phyloP scores from a whole-genome alignment of 495 filamentous ascomycete genomes.

The Gamarada debralockiae region DNA sequence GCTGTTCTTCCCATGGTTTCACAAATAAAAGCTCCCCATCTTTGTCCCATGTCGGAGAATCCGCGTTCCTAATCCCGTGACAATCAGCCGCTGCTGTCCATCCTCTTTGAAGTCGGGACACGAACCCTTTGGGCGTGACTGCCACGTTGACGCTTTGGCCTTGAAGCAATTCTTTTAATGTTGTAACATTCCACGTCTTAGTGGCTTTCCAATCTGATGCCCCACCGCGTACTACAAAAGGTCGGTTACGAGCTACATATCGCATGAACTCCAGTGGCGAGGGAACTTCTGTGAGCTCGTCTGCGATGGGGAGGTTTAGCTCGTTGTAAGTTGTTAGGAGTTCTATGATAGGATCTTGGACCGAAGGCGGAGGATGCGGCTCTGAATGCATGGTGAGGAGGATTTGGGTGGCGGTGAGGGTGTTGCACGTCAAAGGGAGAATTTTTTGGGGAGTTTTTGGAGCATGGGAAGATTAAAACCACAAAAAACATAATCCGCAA shows the following conservation, averaged over 20 bases:
- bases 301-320: slow-evolving; percentile 53
- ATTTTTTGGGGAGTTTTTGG: not conserved
- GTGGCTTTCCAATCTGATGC: slow-evolving; percentile 55
- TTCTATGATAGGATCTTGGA: slow-evolving; percentile 37
- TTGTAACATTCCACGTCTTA: slow-evolving; percentile 52
- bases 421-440: not conserved
- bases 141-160: slow-evolving; percentile 60
- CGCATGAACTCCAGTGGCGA: slow-evolving; percentile 71
- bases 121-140: slow-evolving; percentile 62
- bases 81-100: slow-evolving; percentile 25
- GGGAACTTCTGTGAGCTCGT: slow-evolving; percentile 56
- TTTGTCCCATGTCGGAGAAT: slow-evolving; percentile 44
- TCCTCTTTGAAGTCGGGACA: slow-evolving; percentile 1
- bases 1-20: slow-evolving; percentile 51
- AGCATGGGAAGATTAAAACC: no score
- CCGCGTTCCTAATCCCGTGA: slow-evolving; percentile 48
- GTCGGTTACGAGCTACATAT: slow-evolving; percentile 61
- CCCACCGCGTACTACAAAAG: slow-evolving; percentile 61
- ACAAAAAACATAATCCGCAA: no score
- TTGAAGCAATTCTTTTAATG: slow-evolving; percentile 48
- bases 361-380: no score
- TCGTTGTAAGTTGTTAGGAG: slow-evolving; percentile 64
- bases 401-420: not conserved
- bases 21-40: slow-evolving; percentile 44
- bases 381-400: not conserved